Evolutionary conservation across 179 eudicot genomes (phyloP), one percentile per base, ranked within the genome.

Genomic region (Gypsophila paniculata): DNA sequence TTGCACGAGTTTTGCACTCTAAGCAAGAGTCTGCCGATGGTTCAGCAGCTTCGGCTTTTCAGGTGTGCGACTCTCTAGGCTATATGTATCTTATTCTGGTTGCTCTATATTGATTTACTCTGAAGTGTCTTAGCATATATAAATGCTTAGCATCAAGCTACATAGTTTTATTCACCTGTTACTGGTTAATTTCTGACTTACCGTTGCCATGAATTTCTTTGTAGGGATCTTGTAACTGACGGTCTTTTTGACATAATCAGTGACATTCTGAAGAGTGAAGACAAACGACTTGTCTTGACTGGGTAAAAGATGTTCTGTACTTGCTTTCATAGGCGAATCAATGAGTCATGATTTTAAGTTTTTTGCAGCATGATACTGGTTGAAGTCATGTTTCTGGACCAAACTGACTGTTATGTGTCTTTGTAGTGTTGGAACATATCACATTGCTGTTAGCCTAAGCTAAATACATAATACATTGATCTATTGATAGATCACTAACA

Each of bases 21-120:
- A 79, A 90, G 94, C 80, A 94, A 91, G 93, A 91, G 97, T 81
- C 85, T 94, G 81, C 99, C 90, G 79, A 82, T 87, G 92, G 97
- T 84, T 64, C 97, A 94, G 77, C 99, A 90, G 74, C 86, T 78
- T 61, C 91, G 93, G 60, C 86, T 94, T 52, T 88, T 83, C 76
- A 87, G 97, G 99, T 94, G 84, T 62, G 83, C 13, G 32, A 14
- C 42, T 18, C 22, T 58, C 12, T 42, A 38, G 12, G 38, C n/a
- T 60, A 14, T 60, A 14, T 58, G 29, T 68, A 23, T 65, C 72
- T 73, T 57, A 54, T 59, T 57, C 59, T 60, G 39, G 53, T 51
- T 59, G 48, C n/a, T 70, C 54, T 72, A 10, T 46, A 13, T 8
- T 9, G 63, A 23, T 39, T 32, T 54, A 38, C 12, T 75, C 46